Evolutionary conservation across 805 yeast genomes (phyloP).

Genomic region (Myxozyma sirexii): DNA sequence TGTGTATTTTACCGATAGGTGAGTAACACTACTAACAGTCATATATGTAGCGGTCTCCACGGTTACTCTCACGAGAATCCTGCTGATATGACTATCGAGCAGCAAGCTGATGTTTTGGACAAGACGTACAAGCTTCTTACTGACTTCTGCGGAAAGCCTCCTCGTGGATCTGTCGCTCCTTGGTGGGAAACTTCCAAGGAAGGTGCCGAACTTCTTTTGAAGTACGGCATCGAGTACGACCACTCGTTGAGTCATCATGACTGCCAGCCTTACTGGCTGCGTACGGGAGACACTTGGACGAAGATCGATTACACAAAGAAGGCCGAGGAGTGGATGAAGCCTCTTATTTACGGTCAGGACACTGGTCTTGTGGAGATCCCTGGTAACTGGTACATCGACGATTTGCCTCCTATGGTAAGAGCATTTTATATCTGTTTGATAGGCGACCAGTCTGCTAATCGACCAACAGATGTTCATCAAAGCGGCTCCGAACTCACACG

Average conservation of each 20-base stretch:
- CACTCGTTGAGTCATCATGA: conserved; percentile 47
- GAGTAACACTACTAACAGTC: background rate
- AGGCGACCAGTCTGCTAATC: background rate
- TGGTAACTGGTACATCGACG: conserved; percentile 47
- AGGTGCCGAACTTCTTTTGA: conserved; percentile 43
- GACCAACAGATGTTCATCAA: conserved; percentile 42
- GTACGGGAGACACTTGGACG: conserved; percentile 46
- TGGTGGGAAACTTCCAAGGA: conserved; percentile 47
- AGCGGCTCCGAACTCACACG: conserved; percentile 42
- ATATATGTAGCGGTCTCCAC: conserved; percentile 40
- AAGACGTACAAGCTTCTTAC: conserved; percentile 43
- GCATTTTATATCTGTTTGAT: background rate
- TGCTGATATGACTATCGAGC: conserved; percentile 44
- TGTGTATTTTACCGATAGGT: too few relatives aligned
- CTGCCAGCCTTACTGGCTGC: conserved; percentile 46
- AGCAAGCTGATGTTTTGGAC: conserved; percentile 44
- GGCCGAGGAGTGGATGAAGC: conserved; percentile 47
- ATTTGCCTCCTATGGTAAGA: conserved; percentile 45
- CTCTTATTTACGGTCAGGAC: conserved; percentile 42
- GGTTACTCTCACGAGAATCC: conserved; percentile 48
- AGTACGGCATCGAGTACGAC: conserved; percentile 46
- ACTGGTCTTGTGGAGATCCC: conserved; percentile 47
- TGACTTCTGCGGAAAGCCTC: conserved; percentile 45
- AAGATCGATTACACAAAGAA: conserved; percentile 44
- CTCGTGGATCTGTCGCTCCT: conserved; percentile 46